Percentiles rank a stretch among this genome's conserved stretches.
phyloP scores from a whole-genome alignment of 2,329 filamentous ascomycete genomes.

The Colletotrichum echinochloae region DNA sequence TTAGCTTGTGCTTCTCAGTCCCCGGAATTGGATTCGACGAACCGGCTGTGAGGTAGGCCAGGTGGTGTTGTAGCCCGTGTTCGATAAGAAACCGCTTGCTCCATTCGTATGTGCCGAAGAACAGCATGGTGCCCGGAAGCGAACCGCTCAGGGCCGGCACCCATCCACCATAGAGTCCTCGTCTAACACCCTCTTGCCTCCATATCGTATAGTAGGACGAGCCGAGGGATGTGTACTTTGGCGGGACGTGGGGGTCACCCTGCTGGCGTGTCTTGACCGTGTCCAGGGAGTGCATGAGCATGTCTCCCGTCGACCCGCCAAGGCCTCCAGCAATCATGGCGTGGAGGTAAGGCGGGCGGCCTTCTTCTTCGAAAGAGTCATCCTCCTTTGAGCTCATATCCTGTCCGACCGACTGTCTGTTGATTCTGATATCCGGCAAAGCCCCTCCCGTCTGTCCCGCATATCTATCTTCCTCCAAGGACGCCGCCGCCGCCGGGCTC shows the following conservation, averaged over 20 bases:
- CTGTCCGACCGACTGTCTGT: constrained; percentile 27
- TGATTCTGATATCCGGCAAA: constrained; percentile 47
- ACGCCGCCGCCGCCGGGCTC: constrained; percentile 48
- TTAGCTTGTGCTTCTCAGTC: constrained; percentile 8
- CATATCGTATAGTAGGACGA: constrained; percentile 94
- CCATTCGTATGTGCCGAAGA: constrained; percentile 97
- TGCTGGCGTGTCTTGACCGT: constrained; percentile 99
- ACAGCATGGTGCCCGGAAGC: constrained; percentile 92
- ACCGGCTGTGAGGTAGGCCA: constrained; percentile 91
- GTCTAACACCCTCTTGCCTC: constrained; percentile 87
- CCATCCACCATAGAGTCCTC: constrained; percentile 94
- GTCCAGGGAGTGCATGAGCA: constrained; percentile 98
- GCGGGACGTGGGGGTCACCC: constrained; percentile 91
- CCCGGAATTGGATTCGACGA: constrained; percentile 44
- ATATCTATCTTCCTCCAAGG: constrained; percentile 52
- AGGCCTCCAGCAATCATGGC: constrained; percentile 95
- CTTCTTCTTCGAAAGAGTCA: constrained; percentile 56
- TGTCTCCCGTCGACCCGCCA: constrained; percentile 92
- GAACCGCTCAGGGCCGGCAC: constrained; percentile 90
- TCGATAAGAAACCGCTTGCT: constrained; percentile 93
- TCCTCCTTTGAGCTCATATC: constrained; percentile 41
- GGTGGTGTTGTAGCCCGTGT: constrained; percentile 80
- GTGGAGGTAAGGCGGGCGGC: constrained; percentile 58
- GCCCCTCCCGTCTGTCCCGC: constrained; percentile 44
- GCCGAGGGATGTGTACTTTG: constrained; percentile 91